phyloP scores from a whole-genome alignment of 2,329 filamentous ascomycete species.

The Teratosphaeria destructans region DNA sequence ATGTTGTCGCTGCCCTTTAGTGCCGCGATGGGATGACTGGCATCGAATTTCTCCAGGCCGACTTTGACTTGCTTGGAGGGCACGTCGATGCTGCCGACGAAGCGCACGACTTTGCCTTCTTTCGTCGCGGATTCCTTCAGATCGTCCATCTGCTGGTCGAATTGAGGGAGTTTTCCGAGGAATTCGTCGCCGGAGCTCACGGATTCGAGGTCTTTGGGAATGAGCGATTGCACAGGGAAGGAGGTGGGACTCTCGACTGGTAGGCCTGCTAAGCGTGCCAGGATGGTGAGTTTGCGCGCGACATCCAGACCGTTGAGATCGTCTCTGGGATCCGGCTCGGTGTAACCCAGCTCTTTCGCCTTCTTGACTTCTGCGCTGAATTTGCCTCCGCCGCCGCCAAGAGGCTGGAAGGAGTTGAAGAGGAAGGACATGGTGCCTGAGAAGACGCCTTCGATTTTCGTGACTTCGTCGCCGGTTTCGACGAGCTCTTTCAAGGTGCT shows the following conservation, averaged over 20 bases:
- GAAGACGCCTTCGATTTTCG: constrained; percentile 92
- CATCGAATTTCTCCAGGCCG: constrained; percentile 73
- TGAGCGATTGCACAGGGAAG: constrained; percentile 90
- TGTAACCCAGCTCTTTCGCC: constrained; percentile 88
- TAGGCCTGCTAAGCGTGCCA: constrained; percentile 76
- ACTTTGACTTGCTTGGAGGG: constrained; percentile 75
- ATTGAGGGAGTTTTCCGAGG: constrained; percentile 65
- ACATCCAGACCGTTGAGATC: constrained; percentile 83
- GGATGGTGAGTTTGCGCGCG: constrained; percentile 89
- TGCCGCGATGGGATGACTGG: constrained; percentile 80
- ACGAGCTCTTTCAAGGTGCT: constrained; percentile 91
- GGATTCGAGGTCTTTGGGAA: constrained; percentile 75
- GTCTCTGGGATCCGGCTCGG: constrained; percentile 76
- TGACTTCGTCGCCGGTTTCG: constrained; percentile 83
- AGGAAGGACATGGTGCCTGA: constrained; percentile 96
- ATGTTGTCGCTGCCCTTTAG: constrained; percentile 98
- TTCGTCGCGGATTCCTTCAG: constrained; percentile 75
- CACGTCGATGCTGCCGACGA: constrained; percentile 88
- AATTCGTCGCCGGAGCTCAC: constrained; percentile 75
- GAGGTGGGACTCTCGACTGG: constrained; percentile 71
- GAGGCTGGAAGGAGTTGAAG: constrained; percentile 93
- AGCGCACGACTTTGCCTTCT: constrained; percentile 84
- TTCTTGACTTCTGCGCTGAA: constrained; percentile 89
- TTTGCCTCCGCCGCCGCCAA: constrained; percentile 60
- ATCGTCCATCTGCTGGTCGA: constrained; percentile 82